Base-by-base conservation (phyloP, 2,329 filamentous ascomycete species). In the Xylogone sp. region DNA sequence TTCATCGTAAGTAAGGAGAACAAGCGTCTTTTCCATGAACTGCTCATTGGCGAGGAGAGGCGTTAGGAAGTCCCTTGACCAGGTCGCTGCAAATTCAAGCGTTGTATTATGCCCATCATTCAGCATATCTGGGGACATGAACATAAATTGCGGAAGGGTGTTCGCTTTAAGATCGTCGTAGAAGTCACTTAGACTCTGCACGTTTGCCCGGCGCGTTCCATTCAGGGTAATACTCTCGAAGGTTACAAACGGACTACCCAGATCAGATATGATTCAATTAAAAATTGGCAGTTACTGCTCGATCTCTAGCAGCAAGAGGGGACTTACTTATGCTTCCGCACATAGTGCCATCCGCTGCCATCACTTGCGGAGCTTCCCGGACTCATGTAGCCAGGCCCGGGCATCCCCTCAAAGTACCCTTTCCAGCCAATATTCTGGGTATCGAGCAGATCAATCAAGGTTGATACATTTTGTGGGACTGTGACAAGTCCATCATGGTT, bases 121-220 rank as follows among this genome's bases (percentile, higher is more conserved):
- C 45, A 82, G 75, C 81, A 84, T 83, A 65, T 85, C 78, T 0
- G 82, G 83, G 0, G 78, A 78, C 66, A 84, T 77, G 65, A 83
- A 82, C 39, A 78, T 75, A 69, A 83, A 87, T 65, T 88, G 85
- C 2, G 85, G 85, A 10, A 88, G 73, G 8, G 69, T 67, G 54
- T 81, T 69, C 43, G 72, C 72, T 21, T 72, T 68, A 21, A 87
- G 68, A 56, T 87, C 84, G 7, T 72, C 67, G 39, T 81, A 69
- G 68, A 89, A 88, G 51, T 77, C 71, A 21, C 75, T 75, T 58
- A 88, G 78, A 55, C 83, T 85, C 65, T 84, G 83, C 58, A 86
- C 75, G 54, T 79, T 76, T 31, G 75, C 72, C 2, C 86, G 71
- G 19, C 86, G 59, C 1, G 69, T 68, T 6, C 69, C 67, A 54